Base-by-base conservation (phyloP, 768 basidiomycete genomes). In the Lentinula raphanica region DNA sequence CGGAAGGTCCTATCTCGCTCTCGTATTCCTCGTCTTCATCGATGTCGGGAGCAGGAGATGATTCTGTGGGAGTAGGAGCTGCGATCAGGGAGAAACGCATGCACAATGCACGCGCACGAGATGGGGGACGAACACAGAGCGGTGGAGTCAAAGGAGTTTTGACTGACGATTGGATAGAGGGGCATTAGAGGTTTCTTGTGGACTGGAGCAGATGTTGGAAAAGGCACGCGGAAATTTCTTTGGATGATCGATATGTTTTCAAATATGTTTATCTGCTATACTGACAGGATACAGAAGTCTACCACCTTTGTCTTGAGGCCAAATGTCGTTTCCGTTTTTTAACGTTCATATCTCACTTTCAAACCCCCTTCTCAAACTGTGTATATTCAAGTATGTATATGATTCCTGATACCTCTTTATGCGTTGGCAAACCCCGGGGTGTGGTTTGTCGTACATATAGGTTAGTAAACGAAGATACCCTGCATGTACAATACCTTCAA, bases 111-210 rank as follows among this genome's bases (percentile, higher is more conserved):
- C 80, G 87, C 40, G 90, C 85, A 49, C 77, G 88, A 58, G 88
- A 92, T 69, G 90, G 90, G 2, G 90, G 90, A 38, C 76, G 90
- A 63, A 92, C 90, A 60, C 88, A 90, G 74, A 92, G 90, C 65
- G 90, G 90, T 1, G 90, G 90, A n/a, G 88, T 92, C 29, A 86
- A 83, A 65, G 90, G 87, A 11, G 77, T 91, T 48, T 69, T 86
- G 67, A 79, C 81, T 62, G 74, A 80, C 63, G 71, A 72, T 49
- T 66, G 51, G 39, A 27, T 53, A 25, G 23, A 42, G 31, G 51
- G 32, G 21, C 32, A 38, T 36, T 53, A 19, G n/a, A 51, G 32
- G 38, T 5, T 21, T 23, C 21, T 23, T 2, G 6, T 17, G 40
- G 19, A 8, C 23, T 23, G 44, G 44, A 46, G 44, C 23, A 4